phyloP scores from a whole-genome alignment of 2,329 filamentous ascomycete species.

The Dactylellina cionopaga region DNA sequence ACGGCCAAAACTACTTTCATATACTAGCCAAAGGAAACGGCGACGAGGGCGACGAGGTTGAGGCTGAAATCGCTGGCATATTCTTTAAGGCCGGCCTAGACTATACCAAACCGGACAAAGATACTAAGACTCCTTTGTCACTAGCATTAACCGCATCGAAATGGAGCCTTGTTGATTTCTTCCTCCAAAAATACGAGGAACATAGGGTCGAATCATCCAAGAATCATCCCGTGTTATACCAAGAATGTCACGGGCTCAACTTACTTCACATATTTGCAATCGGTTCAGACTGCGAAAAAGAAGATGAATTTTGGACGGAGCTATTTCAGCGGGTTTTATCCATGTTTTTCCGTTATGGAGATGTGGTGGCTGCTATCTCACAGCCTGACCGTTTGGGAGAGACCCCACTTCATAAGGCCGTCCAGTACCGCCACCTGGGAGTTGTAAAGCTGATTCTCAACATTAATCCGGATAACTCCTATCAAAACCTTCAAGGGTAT shows the following conservation, averaged over 20 bases:
- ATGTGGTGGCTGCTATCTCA: not conserved
- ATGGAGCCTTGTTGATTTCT: slow-evolving; percentile 2
- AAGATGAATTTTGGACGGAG: not conserved
- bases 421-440: slow-evolving; percentile 2
- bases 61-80: slow-evolving; percentile 2
- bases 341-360: not conserved
- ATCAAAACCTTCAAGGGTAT: not conserved
- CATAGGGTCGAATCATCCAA: not conserved
- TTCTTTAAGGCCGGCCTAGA: slow-evolving; percentile 17
- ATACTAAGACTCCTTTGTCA: not conserved
- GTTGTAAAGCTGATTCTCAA: not conserved
- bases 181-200: slow-evolving; percentile 8
- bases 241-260: not conserved
- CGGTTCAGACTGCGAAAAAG: not conserved
- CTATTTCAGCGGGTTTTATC: not conserved
- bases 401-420: slow-evolving; percentile 9
- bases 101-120: not conserved
- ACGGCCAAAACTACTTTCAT: slow-evolving; percentile 14
- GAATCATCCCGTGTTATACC: not conserved
- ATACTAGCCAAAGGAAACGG: not conserved
- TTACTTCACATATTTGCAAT: slow-evolving; percentile 9
- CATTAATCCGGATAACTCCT: not conserved
- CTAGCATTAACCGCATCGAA: not conserved
- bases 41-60: not conserved
- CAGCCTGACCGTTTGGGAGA: not conserved